Base-by-base conservation (phyloP, 371 early-diverging fungal species). In the Mucor indicus region DNA sequence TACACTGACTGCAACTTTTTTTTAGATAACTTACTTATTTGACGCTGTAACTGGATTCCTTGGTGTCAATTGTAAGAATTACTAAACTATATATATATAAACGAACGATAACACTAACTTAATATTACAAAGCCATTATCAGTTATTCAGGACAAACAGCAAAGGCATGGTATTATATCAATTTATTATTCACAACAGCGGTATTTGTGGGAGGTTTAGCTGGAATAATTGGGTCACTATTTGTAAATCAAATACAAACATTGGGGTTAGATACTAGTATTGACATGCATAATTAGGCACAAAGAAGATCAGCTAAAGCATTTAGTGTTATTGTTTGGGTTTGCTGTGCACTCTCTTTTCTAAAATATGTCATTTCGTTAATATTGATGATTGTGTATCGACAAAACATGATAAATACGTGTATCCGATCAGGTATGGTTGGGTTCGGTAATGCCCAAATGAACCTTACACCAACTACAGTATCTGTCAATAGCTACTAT, bases 271-370 rank as follows among this genome's bases (percentile, higher is more conserved):
- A 13, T 12, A 40, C 2, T 24, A 40, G 15, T 13, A 40, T n/a
- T 24, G 25, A 22, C 13, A 40, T 22, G 13, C 24, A 40, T 21
- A 8, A 15, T 13, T 54, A 75, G 75, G 64, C 72, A 13, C 64
- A 64, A 41, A 64, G 75, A 22, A 53, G 57, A 48, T 75, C 67
- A 41, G 69, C 75, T 17, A 68, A 61, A 31, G 29, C 55, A 1
- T 75, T 75, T 25, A 75, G 72, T 45, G 40, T 71, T n/a, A 50
- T 69, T 30, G 69, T 66, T 1, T 75, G 75, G 75, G 44, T 62
- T 19, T 60, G 57, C 23, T 71, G 72, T 46, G 45, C 45, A 8
- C 48, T 75, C 23, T 75, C 75, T 4, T 57, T 71, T 44, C 32
- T 67, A 19, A 71, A 67, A 41, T 75, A 69, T 48, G 17, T 64